These are phyloP conservation scores for Colletotrichum sp. DNA, from an alignment of 2,329 filamentous ascomycete species.

Conservation along the genomic window DNA sequence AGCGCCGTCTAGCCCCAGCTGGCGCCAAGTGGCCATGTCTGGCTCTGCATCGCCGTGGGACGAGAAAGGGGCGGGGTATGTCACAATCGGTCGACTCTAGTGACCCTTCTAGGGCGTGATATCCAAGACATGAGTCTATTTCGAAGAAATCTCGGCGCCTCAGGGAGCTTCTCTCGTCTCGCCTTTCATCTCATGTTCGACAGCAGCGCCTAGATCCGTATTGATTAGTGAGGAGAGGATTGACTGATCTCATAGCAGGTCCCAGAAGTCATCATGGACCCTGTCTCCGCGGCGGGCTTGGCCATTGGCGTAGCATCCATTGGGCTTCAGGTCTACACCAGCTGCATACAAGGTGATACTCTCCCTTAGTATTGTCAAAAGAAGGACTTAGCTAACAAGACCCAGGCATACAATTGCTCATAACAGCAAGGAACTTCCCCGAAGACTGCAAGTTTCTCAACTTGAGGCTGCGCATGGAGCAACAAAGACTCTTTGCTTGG, in stretches of 20 bases:
- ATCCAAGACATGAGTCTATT: background rate
- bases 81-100: background rate
- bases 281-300: constrained; percentile 46
- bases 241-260: background rate
- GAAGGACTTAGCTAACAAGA: background rate
- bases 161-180: background rate
- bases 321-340: constrained; percentile 50
- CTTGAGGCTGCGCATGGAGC: constrained; percentile 53
- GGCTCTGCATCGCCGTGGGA: background rate
- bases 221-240: background rate
- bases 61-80: background rate
- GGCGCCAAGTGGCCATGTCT: background rate
- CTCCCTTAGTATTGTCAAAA: background rate
- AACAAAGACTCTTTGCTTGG: constrained; percentile 55
- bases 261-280: constrained; percentile 38
- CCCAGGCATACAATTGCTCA: constrained; percentile 50
- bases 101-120: background rate
- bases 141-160: background rate
- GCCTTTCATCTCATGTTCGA: background rate
- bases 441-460: constrained; percentile 54
- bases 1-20: background rate
- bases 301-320: constrained; percentile 50
- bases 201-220: background rate
- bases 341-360: constrained; percentile 44
- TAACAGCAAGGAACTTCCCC: constrained; percentile 52